Evolutionary conservation across 2,329 filamentous ascomycete genomes (phyloP).

Genomic region (Colletotrichum sp.): DNA sequence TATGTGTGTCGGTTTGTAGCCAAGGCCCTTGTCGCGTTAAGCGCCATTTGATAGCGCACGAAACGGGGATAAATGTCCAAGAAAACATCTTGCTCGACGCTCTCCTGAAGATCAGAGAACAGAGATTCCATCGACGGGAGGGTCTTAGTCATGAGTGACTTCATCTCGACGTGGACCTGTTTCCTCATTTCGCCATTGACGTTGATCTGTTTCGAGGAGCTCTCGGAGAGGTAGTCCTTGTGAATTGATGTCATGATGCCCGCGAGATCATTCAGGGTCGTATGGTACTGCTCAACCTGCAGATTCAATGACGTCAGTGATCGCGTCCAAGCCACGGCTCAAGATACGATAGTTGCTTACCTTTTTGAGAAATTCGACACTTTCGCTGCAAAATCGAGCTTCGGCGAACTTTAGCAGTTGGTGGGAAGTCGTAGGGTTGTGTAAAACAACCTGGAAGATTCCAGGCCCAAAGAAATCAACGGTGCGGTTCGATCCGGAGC

Average conservation of each 20-base stretch:
- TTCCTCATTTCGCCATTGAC: conserved; percentile 45
- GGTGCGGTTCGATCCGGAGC: conserved; percentile 24
- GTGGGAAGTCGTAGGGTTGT: conserved; percentile 51
- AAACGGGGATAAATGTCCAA: conserved; percentile 57
- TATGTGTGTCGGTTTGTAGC: conserved; percentile 42
- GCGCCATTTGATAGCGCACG: conserved; percentile 55
- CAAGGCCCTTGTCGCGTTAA: conserved; percentile 50
- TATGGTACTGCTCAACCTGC: conserved; percentile 47
- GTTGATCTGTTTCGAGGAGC: conserved; percentile 42
- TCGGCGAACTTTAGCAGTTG: conserved; percentile 54
- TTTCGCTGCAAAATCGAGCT: conserved; percentile 50
- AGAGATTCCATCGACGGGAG: conserved; percentile 51
- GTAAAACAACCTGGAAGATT: conserved; percentile 55
- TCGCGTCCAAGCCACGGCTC: too few relatives aligned
- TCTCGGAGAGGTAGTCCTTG: conserved; percentile 29
- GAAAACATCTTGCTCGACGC: conserved; percentile 48
- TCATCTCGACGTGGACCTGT: conserved; percentile 49
- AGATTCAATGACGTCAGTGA: neutral
- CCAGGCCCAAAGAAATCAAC: conserved; percentile 55
- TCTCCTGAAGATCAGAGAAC: conserved; percentile 46
- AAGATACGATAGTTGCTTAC: conserved; percentile 29
- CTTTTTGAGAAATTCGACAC: conserved; percentile 58
- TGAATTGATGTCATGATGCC: conserved; percentile 39
- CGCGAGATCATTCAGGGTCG: conserved; percentile 41
- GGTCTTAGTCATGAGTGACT: conserved; percentile 45